Evolutionary conservation across 495 filamentous ascomycete species (phyloP), one percentile per base, ranked within the genome.

Genomic region (Aspergillus homomorphus): DNA sequence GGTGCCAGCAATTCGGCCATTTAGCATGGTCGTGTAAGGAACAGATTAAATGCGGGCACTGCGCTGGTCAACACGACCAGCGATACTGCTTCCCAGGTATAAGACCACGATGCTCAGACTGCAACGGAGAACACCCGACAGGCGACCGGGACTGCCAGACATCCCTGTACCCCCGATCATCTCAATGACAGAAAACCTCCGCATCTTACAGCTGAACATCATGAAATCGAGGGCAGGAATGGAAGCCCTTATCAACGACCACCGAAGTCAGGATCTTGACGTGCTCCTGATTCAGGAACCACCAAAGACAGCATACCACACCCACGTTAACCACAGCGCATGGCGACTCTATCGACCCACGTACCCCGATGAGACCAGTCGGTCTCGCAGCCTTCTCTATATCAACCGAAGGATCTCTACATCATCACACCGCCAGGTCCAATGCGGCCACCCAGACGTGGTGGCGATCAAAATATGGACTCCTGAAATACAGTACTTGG

Each of bases 21-120:
- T 45, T 70, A n/a, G 66, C 61, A 9, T 72, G 65, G 67, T 60
- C 61, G 45, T 73, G 66, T 51, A 69, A 69, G 45, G 67, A 73
- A 58, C 57, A 57, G 14, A 54, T 59, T 8, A 54, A 61, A 52
- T 72, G 58, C 33, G 62, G 71, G 20, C 59, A 74, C 44, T 74
- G 56, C 26, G 57, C 42, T 0, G 62, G 67, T 2, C 50, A 61
- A 42, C 60, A 74, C 42, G 51, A 69, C 0, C 55, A 60, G 8
- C 15, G 58, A 21, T 30, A 60, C 10, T 73, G 56, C 51, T 56
- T 51, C 15, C 64, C 56, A 3, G 65, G 62, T 4, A 54, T 69
- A 0, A 62, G 64, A 48, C 46, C 61, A 1, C 52, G 61, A 44
- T 69, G 61, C 57, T 33, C 62, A 0, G 67, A 69, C 19, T 69